phyloP scores from a whole-genome alignment of 106 monocot genomes.

The Iris macrosiphon region DNA sequence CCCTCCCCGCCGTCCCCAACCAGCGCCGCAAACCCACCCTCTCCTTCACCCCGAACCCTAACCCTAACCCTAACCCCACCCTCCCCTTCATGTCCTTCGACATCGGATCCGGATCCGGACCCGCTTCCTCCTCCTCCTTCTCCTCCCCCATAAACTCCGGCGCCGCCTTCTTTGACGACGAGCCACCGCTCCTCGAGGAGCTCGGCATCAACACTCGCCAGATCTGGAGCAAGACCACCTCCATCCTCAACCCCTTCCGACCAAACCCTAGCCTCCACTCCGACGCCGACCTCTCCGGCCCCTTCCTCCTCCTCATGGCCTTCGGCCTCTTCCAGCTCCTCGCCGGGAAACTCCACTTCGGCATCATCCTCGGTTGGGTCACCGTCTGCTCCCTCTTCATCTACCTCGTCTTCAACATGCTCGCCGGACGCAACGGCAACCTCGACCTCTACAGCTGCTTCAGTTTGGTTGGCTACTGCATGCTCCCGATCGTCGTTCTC shows the following conservation, averaged over 20 bases:
- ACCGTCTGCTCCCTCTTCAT: slow-evolving; percentile 78
- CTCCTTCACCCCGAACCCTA: slow-evolving; percentile 3
- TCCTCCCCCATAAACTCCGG: slow-evolving; percentile 12
- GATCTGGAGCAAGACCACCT: slow-evolving; percentile 94
- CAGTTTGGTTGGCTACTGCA: slow-evolving; percentile 88
- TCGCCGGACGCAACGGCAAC: slow-evolving; percentile 80
- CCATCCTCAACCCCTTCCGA: slow-evolving; percentile 82
- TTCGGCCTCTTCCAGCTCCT: slow-evolving; percentile 98
- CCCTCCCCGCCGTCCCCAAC: too few species aligned
- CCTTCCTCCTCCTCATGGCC: slow-evolving; percentile 79
- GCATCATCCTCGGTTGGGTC: slow-evolving; percentile 94
- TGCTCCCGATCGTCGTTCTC: slow-evolving; percentile 93
- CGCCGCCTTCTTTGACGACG: slow-evolving; percentile 67
- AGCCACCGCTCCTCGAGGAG: slow-evolving; percentile 92
- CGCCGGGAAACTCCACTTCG: slow-evolving; percentile 93
- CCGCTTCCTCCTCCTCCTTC: slow-evolving; percentile 14
- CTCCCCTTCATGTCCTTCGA: slow-evolving; percentile 99
- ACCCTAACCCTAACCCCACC: too few species aligned
- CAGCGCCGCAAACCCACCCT: too few species aligned
- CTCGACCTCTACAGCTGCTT: slow-evolving; percentile 85
- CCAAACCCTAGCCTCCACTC: slow-evolving; percentile 72
- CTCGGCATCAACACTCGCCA: slow-evolving; percentile 99
- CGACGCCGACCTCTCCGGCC: slow-evolving; percentile 95
- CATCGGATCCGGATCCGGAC: slow-evolving; percentile 37
- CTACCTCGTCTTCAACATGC: slow-evolving; percentile 94